Evolutionary conservation across 768 basidiomycete species (phyloP), one percentile per base, ranked within the genome.

Genomic region (Flagelloscypha sp.): DNA sequence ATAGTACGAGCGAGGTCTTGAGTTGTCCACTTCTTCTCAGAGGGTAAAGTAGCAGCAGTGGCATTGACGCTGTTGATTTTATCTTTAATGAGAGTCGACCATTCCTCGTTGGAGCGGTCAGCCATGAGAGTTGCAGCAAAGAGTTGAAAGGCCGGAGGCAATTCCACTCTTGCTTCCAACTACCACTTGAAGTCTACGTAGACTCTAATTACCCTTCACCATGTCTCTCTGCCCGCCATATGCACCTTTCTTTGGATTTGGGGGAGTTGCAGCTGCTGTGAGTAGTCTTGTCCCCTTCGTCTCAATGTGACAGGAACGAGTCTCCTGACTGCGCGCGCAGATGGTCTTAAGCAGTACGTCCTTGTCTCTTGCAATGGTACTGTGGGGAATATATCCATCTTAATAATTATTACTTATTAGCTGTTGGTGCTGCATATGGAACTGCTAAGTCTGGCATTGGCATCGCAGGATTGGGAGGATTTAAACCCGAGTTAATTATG

Each of bases 231-330:
- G 90, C 57, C 90, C 90, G 42, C 87, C 92, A 20, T 97, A 86
- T 56, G 93, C 93, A 33, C 87, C 90, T 34, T 98, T 98, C 78
- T 95, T 98, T 57, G 94, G 93, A 18, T 93, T 99, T 57, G 93
- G 84, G 33, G 94, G 94, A 33, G 94, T 98, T 20, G 85, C 90
- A n/a, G 73, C 83, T 17, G 79, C 94, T 33, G 94, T 95, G 49
- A 61, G 85, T 53, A 2, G 2, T 19, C 16, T 25, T 17, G 4
- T 18, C 24, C 13, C 15, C 15, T 19, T 58, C 21, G 15, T 30
- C 12, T 32, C 18, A 24, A 12, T 30, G 24, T 28, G 22, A 35
- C 30, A 21, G n/a, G 16, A 28, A n/a, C 3, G 19, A 37, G 8
- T 25, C 11, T 17, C 35, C 19, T 55, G 27, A 48, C 38, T 19